Conservation (phyloP, 2,329 filamentous ascomycete species). For the Diaporthe nobilis region DNA sequence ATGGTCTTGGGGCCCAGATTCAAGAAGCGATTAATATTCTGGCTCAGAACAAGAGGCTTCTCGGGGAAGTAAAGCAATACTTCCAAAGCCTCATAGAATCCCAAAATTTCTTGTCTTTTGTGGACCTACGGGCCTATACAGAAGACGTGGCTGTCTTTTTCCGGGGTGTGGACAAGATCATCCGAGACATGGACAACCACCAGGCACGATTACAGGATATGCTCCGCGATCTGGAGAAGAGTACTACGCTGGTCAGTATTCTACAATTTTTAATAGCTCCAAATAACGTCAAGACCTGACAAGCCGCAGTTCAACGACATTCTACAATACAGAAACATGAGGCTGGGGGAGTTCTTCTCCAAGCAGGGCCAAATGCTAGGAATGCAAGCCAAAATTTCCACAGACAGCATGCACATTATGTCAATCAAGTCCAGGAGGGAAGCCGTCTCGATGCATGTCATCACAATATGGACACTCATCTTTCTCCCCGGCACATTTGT, state of each 20-base stretch:
- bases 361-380: background rate
- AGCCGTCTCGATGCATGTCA: conserved; percentile 50
- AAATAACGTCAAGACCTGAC: background rate
- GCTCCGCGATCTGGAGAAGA: background rate
- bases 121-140: background rate
- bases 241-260: background rate
- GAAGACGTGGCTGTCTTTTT: background rate
- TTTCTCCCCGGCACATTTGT: conserved; percentile 51
- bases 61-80: background rate
- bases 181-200: background rate
- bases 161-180: background rate
- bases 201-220: background rate
- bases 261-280: too few species aligned
- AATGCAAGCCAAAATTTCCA: background rate
- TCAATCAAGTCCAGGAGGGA: conserved; percentile 63
- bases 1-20: background rate
- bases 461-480: conserved; percentile 49
- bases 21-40: background rate
- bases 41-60: background rate
- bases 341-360: background rate
- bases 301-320: background rate
- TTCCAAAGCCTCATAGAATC: background rate
- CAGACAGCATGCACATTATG: conserved; percentile 60
- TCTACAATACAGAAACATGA: background rate
- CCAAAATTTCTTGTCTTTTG: background rate